These are phyloP conservation scores for Rhodosporidiobolus sp. DNA, from an alignment of 768 basidiomycete species.

Conservation along the genomic window DNA sequence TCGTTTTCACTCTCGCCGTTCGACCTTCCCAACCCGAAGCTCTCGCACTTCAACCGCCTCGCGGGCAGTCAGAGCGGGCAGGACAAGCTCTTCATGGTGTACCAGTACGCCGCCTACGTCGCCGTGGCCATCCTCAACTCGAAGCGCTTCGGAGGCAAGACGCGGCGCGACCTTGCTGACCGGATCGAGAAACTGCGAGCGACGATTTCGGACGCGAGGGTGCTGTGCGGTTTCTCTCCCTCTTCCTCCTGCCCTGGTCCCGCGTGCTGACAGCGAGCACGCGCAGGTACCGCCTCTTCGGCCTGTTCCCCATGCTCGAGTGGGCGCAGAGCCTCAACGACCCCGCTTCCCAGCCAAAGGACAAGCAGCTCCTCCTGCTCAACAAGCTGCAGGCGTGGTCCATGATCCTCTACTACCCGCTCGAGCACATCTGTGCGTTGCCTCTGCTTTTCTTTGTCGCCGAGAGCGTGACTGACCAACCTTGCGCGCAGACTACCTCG, in stretches of 20 bases:
- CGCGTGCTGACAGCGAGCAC: neutral
- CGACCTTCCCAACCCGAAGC: conserved; percentile 5
- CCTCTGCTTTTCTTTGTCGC: neutral
- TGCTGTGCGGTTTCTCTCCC: conserved; percentile 17
- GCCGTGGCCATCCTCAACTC: conserved; percentile 15
- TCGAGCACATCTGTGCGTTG: conserved; percentile 46
- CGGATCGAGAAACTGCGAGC: conserved; percentile 36
- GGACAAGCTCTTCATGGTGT: conserved; percentile 42
- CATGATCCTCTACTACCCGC: conserved; percentile 48
- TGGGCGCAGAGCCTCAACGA: conserved; percentile 42
- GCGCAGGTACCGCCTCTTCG: conserved; percentile 39
- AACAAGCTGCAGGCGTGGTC: conserved; percentile 44
- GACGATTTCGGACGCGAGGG: conserved; percentile 31
- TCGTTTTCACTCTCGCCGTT: conserved; percentile 33
- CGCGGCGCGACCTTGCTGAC: conserved; percentile 18
- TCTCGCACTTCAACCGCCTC: conserved; percentile 35
- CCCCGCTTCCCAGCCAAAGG: conserved; percentile 31
- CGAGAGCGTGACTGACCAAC: neutral
- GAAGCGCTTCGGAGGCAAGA: conserved; percentile 23
- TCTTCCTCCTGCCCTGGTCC: no score
- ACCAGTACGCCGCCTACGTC: conserved; percentile 27
- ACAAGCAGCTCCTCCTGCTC: conserved; percentile 34
- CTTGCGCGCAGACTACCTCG: conserved; percentile 40
- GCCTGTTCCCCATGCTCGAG: conserved; percentile 40
- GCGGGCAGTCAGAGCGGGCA: conserved; percentile 20